Percentiles rank a stretch among this genome's conserved stretches.
Conservation (phyloP, 257 asterid genomes). For the Solanum pennellii region DNA sequence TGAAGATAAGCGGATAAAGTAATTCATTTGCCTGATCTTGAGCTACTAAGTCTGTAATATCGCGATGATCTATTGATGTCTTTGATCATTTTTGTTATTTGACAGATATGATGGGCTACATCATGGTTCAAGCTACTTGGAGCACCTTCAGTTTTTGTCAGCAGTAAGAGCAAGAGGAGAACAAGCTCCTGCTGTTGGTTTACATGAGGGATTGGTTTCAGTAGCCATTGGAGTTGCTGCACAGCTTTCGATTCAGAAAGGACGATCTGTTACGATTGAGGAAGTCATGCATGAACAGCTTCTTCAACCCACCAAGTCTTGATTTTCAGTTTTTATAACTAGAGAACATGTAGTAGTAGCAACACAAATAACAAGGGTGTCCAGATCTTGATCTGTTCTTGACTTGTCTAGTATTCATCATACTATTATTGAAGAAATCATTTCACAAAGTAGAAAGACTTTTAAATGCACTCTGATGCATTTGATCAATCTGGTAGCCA, state of each 20-base stretch:
- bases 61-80: neutral
- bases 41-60: neutral
- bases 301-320: neutral
- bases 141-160: constrained; percentile 65
- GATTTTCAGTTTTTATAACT: neutral
- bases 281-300: constrained; percentile 40
- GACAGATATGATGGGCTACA: constrained; percentile 78
- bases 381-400: neutral
- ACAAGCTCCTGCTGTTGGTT: constrained; percentile 55
- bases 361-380: neutral
- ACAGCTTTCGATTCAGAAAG: constrained; percentile 70
- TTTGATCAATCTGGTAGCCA: neutral
- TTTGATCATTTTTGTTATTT: neutral
- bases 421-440: neutral
- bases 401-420: neutral
- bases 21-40: constrained; percentile 6
- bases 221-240: constrained; percentile 97
- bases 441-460: neutral
- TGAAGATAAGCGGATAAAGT: constrained; percentile 67
- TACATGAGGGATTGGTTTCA: constrained; percentile 77
- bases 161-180: constrained; percentile 51
- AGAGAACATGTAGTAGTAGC: neutral
- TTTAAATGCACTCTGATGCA: neutral
- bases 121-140: constrained; percentile 94
- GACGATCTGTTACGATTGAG: constrained; percentile 49